Conservation (phyloP, 2,329 filamentous ascomycete genomes). For the Alternaria burnsii region DNA sequence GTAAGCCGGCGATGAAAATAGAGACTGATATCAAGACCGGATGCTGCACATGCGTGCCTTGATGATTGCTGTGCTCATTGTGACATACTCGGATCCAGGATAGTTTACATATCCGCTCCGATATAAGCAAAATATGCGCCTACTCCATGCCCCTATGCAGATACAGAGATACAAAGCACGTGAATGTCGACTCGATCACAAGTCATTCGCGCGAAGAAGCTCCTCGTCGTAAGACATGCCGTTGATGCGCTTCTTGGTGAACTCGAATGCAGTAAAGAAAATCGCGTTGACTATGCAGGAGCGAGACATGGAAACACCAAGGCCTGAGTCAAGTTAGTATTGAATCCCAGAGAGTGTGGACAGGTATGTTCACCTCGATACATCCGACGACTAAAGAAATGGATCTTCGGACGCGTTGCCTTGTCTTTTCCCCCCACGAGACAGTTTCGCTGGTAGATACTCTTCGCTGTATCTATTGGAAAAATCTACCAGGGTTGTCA, state of each 20-base stretch:
- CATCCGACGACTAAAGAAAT: slow-evolving; percentile 79
- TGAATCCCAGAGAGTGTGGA: neutral
- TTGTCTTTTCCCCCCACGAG: slow-evolving; percentile 72
- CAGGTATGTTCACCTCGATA: slow-evolving; percentile 69
- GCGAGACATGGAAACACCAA: slow-evolving; percentile 83
- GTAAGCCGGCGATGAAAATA: neutral
- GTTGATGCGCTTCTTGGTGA: slow-evolving; percentile 71
- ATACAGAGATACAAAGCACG: slow-evolving; percentile 5
- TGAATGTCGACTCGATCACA: slow-evolving; percentile 18
- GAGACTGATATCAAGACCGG: neutral
- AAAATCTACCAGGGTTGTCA: slow-evolving; percentile 55
- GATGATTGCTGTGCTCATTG: slow-evolving; percentile 25
- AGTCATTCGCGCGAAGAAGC: slow-evolving; percentile 38
- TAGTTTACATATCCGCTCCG: slow-evolving; percentile 21
- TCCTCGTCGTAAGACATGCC: slow-evolving; percentile 49
- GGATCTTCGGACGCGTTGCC: slow-evolving; percentile 69
- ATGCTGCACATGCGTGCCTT: slow-evolving; percentile 3
- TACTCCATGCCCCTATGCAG: slow-evolving; percentile 38
- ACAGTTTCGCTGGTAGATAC: slow-evolving; percentile 83
- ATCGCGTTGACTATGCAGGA: slow-evolving; percentile 86
- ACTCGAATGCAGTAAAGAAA: slow-evolving; percentile 89
- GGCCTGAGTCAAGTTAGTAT: slow-evolving; percentile 46
- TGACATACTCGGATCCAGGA: slow-evolving; percentile 13
- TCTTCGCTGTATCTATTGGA: slow-evolving; percentile 81
- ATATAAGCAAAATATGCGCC: slow-evolving; percentile 15